These are phyloP conservation scores for Barnettozyma wickerhamii DNA, from an alignment of 805 yeast genomes.

Conservation along the genomic window DNA sequence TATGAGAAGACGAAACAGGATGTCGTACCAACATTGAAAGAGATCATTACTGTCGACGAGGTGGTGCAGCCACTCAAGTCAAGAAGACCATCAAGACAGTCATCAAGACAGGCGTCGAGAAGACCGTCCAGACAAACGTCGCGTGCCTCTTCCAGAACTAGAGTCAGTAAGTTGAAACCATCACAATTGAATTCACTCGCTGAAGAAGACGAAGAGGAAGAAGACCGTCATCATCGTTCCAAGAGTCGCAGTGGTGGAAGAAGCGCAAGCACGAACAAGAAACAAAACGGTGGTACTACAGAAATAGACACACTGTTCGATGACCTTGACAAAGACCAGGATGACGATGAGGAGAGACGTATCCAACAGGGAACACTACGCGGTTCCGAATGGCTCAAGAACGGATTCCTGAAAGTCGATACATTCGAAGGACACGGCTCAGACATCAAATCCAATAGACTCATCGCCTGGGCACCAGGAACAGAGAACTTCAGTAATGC, in stretches of 20 bases:
- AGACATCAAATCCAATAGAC: conserved; percentile 38
- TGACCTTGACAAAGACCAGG: conserved; percentile 18
- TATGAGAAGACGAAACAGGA: conserved; percentile 39
- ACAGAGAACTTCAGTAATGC: conserved; percentile 42
- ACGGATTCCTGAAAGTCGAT: conserved; percentile 38
- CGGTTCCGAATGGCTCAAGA: conserved; percentile 51
- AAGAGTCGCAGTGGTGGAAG: neutral
- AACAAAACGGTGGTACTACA: conserved; percentile 10
- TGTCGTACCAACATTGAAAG: conserved; percentile 52
- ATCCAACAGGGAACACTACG: conserved; percentile 28
- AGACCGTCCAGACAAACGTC: conserved; percentile 6
- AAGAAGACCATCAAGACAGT: conserved; percentile 14
- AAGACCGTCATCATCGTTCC: conserved; percentile 11
- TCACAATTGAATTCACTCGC: neutral
- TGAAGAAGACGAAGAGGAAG: conserved; percentile 26
- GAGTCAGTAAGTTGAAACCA: conserved; percentile 1
- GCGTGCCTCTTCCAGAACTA: conserved; percentile 2
- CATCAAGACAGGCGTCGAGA: conserved; percentile 16
- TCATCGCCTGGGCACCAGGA: conserved; percentile 64
- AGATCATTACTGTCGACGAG: conserved; percentile 44
- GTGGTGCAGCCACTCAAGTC: conserved; percentile 6
- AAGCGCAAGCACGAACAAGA: conserved; percentile 18
- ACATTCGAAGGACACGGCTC: conserved; percentile 49
- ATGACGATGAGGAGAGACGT: conserved; percentile 17
- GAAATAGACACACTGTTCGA: conserved; percentile 1